Percentiles rank a stretch among this genome's conserved stretches.
These are phyloP conservation scores for Malus domestica DNA, from an alignment of 306 rosid genomes.

Conservation along the genomic window ASM211411v1 NC_041793.1:36391501-36392000, in stretches of 20 bases:
- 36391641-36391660: constrained; percentile 37
- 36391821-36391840: constrained; percentile 83
- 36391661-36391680: constrained; percentile 37
- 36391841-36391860: constrained; percentile 55
- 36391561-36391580: constrained; percentile 40
- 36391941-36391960: constrained; percentile 29
- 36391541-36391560: constrained; percentile 12
- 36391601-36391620: constrained; percentile 36
- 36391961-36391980: constrained; percentile 29
- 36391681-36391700: constrained; percentile 37
- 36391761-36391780: constrained; percentile 65
- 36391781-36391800: constrained; percentile 90
- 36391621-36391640: constrained; percentile 33
- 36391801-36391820: constrained; percentile 71
- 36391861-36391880: constrained; percentile 51
- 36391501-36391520: constrained; percentile 27
- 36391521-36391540: constrained; percentile 29
- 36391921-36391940: constrained; percentile 33
- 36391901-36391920: constrained; percentile 34
- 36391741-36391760: constrained; percentile 57
- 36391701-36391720: constrained; percentile 41
- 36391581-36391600: constrained; percentile 49
- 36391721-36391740: constrained; percentile 55
- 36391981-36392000: constrained; percentile 32
- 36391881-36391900: constrained; percentile 39